phyloP scores from a whole-genome alignment of 1,284 basidiomycete genomes.

The Tilletiopsis washingtonensis region DNA sequence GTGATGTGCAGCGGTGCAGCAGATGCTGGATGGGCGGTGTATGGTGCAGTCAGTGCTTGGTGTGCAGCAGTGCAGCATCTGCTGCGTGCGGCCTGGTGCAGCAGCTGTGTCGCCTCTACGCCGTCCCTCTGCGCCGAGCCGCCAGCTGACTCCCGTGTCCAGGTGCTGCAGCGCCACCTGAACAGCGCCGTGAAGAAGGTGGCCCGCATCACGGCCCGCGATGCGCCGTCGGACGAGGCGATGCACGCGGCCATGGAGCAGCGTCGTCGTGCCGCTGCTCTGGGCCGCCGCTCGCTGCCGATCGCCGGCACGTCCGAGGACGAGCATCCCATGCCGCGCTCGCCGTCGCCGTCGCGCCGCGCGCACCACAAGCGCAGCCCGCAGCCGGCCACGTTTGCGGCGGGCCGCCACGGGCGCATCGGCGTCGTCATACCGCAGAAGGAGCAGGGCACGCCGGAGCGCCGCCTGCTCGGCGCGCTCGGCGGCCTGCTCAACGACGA shows the following conservation, averaged over 20 bases:
- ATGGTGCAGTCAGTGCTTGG: too few relatives aligned
- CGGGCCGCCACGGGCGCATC: background rate
- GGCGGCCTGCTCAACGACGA: background rate
- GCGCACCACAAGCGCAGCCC: background rate
- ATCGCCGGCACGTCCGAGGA: background rate
- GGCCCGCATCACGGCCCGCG: constrained; percentile 14
- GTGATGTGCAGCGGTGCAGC: too few relatives aligned
- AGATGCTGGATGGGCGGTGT: too few relatives aligned
- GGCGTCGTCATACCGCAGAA: background rate
- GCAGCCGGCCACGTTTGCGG: background rate
- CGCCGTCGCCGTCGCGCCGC: background rate
- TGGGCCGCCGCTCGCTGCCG: constrained; percentile 7
- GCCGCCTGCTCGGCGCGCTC: background rate
- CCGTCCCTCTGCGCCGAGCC: background rate
- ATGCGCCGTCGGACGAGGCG: constrained; percentile 11
- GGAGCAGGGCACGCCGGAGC: background rate
- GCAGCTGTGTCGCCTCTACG: background rate
- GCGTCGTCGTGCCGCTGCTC: too few relatives aligned
- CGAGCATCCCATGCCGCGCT: background rate
- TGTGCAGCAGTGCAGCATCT: too few relatives aligned
- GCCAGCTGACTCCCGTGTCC: background rate
- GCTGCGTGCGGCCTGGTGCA: too few relatives aligned
- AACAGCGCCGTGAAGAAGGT: constrained; percentile 29
- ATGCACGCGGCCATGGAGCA: constrained; percentile 11
- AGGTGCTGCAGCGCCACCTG: constrained; percentile 31